Base-by-base conservation (phyloP, 2,329 filamentous ascomycete genomes). In the Drechslerella dactyloides region DNA sequence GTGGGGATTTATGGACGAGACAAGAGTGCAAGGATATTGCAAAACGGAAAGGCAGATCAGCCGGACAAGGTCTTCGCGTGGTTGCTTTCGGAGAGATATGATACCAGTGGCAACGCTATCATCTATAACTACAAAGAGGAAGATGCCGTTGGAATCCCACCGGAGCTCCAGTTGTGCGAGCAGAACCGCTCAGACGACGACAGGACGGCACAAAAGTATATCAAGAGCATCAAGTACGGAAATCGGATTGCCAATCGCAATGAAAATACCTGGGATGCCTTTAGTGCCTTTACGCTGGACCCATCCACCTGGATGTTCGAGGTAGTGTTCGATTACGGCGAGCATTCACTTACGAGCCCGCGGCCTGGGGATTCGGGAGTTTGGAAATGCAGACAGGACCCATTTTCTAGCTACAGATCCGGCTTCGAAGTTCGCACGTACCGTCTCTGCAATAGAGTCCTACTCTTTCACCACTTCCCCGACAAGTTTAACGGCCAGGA, bases 381-480 rank as follows among this genome's bases (percentile, higher is more conserved):
- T 1, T 79, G 78, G 78, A 5, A 10, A 0, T 11, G 21, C 7
- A 75, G 79, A 0, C 5, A 27, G 17, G 78, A 80, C 66, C 66
- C 78, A 0, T 80, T 80, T 58, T 80, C 79, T 0, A 35, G 50
- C 0, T 75, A 65, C 35, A 40, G 53, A 0, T 1, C 69, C 0
- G 77, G 78, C 0, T 80, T 80, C 60, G 79, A 80, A 54, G 48
- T 80, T 0, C 73, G 79, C 0, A 77, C 74, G 0, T 77, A 77
- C 51, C 75, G 78, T 0, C 75, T 79, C 0, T 80, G 79, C 56
- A 58, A 54, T 3, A 59, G 79, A 1, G 55, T 80, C 11, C 74
- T 80, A 0, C 77, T 79, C 75, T 80, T 80, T 55, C 79, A 80
- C 66, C 76, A 78, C 56, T 78, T 81, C 33, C 73, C 70, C 1